Evolutionary conservation across 169 alveolate genomes (phyloP).

Genomic region (Pseudocohnilembus persalinus): DNA sequence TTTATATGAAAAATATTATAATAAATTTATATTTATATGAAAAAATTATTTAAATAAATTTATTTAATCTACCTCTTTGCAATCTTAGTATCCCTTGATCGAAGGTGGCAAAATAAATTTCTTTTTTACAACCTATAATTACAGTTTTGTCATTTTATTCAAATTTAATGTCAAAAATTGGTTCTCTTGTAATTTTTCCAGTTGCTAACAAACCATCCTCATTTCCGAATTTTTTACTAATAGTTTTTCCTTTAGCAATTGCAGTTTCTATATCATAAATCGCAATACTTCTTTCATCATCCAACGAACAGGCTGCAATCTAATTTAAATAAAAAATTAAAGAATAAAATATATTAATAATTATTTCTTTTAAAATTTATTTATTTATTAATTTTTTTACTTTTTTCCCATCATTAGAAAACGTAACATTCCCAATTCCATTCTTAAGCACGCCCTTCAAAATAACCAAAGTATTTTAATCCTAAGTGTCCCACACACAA

Average conservation of each 20-base stretch:
- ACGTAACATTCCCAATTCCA: slow-evolving; percentile 76
- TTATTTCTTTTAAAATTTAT: slow-evolving; percentile 58
- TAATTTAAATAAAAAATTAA: slow-evolving; percentile 45
- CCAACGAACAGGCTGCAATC: slow-evolving; percentile 77
- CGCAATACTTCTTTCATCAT: slow-evolving; percentile 75
- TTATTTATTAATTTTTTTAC: neutral
- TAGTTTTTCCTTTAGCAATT: slow-evolving; percentile 39
- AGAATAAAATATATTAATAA: slow-evolving; percentile 56
- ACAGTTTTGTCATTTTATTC: slow-evolving; percentile 54
- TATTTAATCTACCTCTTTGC: slow-evolving; percentile 27
- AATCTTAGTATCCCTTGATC: slow-evolving; percentile 56
- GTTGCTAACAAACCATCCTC: slow-evolving; percentile 61
- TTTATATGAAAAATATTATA: too few species aligned
- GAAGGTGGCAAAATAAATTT: slow-evolving; percentile 67
- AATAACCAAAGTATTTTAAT: slow-evolving; percentile 62
- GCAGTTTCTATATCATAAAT: slow-evolving; percentile 72
- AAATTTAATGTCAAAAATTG: slow-evolving; percentile 71
- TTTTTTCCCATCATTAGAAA: slow-evolving; percentile 76
- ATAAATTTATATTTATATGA: too few species aligned
- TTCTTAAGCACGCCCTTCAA: slow-evolving; percentile 70
- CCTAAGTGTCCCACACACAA: slow-evolving; percentile 81
- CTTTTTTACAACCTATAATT: slow-evolving; percentile 75
- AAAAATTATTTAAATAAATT: too few species aligned
- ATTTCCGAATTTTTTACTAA: slow-evolving; percentile 39
- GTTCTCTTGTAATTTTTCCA: slow-evolving; percentile 74